Evolutionary conservation across 2,329 filamentous ascomycete species (phyloP), one percentile per base, ranked within the genome.

Genomic region (Fusarium redolens): DNA sequence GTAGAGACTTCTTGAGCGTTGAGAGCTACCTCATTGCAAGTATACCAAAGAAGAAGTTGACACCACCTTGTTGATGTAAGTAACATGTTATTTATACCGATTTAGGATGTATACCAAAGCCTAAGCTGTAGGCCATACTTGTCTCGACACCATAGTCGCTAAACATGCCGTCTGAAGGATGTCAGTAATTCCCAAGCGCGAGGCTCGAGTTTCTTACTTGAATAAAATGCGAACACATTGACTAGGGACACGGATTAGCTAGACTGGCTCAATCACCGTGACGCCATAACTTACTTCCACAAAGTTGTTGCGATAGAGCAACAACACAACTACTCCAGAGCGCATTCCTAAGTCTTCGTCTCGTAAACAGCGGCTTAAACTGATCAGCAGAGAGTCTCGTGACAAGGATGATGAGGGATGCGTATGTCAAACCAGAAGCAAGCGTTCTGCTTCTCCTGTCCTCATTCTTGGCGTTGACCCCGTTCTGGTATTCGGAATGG

Each of bases 151-250:
- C 72, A 10, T 61, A 74, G 6, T 62, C 44, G 12, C 71, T 74
- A 14, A 74, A 74, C 9, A 74, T 64, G 8, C 54, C 65, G 7
- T 74, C 71, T 74, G 31, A 8, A 18, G 4, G 1, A 4, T 22
- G 37, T 77, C 10, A 75, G 57, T 20, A 22, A 35, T 50, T 8
- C 13, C 7, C 13, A 4, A 11, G 18, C 5, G 7, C 2, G 18
- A 14, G 2, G 1, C 5, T 11, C 2, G 4, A 13, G 9, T 11
- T 3, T 55, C 30, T 76, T 78, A 81, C 83, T 81, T 1, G 83
- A 85, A 68, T 86, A 86, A 56, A 86, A 86, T 0, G 84, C 84
- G 7, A 85, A 77, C 0, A 86, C 78, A 4, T 75, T 75, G 5
- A 75, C 73, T 75, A 7, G 0, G n/a, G 11, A 22, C 4, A 5